These are phyloP conservation scores for Dictyostelium intermedium DNA, from an alignment of 78 protist genomes.

Conservation along the genomic window DNA sequence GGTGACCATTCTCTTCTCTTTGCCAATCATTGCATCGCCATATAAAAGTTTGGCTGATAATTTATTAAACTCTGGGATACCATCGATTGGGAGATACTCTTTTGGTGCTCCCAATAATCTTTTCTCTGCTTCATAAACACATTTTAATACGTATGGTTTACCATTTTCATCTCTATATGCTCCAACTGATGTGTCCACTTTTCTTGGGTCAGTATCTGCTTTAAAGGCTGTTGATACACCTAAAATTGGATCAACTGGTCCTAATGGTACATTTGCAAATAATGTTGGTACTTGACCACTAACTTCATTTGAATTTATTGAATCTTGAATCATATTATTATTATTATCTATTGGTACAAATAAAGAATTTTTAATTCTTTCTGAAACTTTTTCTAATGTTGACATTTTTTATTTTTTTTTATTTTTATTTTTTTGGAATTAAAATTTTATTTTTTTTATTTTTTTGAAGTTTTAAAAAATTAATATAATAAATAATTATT, in stretches of 20 bases:
- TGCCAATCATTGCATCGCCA: slow-evolving; percentile 77
- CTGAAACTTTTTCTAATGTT: slow-evolving; percentile 13
- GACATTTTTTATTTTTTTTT: background rate
- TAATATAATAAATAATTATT: no score
- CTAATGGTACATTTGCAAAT: slow-evolving; percentile 55
- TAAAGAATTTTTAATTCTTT: slow-evolving; percentile 56
- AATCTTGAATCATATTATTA: background rate
- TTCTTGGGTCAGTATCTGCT: slow-evolving; percentile 78
- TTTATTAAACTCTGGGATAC: slow-evolving; percentile 82
- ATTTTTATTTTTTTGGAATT: background rate
- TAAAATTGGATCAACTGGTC: slow-evolving; percentile 88
- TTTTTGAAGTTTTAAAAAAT: no score
- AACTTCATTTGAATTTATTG: background rate
- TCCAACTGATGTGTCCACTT: slow-evolving; percentile 92
- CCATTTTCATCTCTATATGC: slow-evolving; percentile 96
- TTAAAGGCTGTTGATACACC: slow-evolving; percentile 80
- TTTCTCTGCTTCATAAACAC: slow-evolving; percentile 80
- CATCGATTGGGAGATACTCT: slow-evolving; percentile 95
- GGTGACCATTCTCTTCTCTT: slow-evolving; percentile 80
- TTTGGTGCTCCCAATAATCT: slow-evolving; percentile 78
- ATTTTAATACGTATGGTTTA: slow-evolving; percentile 91
- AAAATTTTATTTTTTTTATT: no score
- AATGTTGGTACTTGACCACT: background rate
- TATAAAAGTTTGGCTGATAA: slow-evolving; percentile 76
- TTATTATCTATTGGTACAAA: slow-evolving; percentile 33